Conservation (phyloP, 1,284 basidiomycete species). For the Leccinum fuscescens region DNA sequence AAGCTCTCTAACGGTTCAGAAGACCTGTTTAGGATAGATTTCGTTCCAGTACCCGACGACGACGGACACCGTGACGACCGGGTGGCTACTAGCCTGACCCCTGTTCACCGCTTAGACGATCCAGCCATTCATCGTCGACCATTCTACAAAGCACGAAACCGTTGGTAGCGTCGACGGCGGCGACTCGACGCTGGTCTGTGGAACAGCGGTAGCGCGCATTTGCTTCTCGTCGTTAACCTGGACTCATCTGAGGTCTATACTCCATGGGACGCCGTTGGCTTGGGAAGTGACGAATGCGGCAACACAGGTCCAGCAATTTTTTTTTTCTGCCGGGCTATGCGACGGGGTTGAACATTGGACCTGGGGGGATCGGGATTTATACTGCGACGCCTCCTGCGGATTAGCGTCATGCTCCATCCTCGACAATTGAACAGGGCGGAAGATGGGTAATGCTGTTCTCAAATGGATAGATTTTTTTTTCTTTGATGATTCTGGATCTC, state of each 20-base stretch:
- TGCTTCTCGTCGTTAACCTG: constrained; percentile 23
- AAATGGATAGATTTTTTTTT: too few relatives aligned
- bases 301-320: constrained; percentile 19
- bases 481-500: too few relatives aligned
- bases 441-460: too few relatives aligned
- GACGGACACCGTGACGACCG: constrained; percentile 19
- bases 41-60: constrained; percentile 24
- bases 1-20: constrained; percentile 16
- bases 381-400: not conserved
- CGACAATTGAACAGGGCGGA: not conserved
- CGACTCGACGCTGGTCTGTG: constrained; percentile 24
- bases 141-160: not conserved
- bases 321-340: constrained; percentile 16
- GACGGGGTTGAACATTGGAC: constrained; percentile 20
- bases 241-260: not conserved
- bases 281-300: constrained; percentile 20
- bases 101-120: constrained; percentile 10
- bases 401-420: not conserved
- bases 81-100: constrained; percentile 10
- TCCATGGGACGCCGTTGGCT: constrained; percentile 15
- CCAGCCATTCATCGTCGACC: constrained; percentile 23
- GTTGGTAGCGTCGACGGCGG: constrained; percentile 19
- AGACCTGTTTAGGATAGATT: not conserved
- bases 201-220: constrained; percentile 22
- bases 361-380: constrained; percentile 25